Base-by-base conservation (phyloP, 1,284 basidiomycete genomes). In the Rhodotorula sp. region DNA sequence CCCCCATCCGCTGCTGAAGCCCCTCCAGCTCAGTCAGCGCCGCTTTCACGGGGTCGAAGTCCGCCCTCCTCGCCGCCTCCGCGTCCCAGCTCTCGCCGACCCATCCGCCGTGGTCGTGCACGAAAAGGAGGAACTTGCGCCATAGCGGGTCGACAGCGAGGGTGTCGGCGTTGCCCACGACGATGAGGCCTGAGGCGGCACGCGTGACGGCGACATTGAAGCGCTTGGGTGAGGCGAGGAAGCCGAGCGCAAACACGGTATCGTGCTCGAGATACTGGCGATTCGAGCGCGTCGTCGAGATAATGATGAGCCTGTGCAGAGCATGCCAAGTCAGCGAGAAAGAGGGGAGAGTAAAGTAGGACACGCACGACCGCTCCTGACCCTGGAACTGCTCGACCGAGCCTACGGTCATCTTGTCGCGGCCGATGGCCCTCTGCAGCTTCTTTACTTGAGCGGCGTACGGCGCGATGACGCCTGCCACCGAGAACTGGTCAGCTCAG, bases 201-300 rank as follows among this genome's bases (percentile, higher is more conserved):
- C 82, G 72, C 1, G 82, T 83, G 55, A 81, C 77, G 29, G 82
- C 79, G 22, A 83, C 82, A 69, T 82, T 82, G 78, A 83, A 80
- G 10, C 82, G 76, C 65, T 81, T 81, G 2, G 78, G 76, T 69
- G 82, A 79, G 34, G 77, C 65, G 57, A 81, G 77, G 54, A 83
- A 70, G 3, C 82, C 82, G 71, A 81, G 77, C 36, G 76, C 77
- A 13, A 76, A 72, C 36, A 69, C 39, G 41, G 68, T 64, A 64
- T 83, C 82, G 39, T 74, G 69, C 1, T 64, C 53, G 27, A 83
- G 64, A 71, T 80, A 82, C 17, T 80, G 62, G 9, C 55, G 37
- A 6, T 77, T 74, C 1, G 80, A 81, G 12, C 82, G 74, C 12
- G 82, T 82, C 41, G 77, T 76, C 19, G 78, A 79, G 10, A 83